Evolutionary conservation across 1,139 yeast genomes (phyloP).

Genomic region (Arxiozyma telluris): DNA sequence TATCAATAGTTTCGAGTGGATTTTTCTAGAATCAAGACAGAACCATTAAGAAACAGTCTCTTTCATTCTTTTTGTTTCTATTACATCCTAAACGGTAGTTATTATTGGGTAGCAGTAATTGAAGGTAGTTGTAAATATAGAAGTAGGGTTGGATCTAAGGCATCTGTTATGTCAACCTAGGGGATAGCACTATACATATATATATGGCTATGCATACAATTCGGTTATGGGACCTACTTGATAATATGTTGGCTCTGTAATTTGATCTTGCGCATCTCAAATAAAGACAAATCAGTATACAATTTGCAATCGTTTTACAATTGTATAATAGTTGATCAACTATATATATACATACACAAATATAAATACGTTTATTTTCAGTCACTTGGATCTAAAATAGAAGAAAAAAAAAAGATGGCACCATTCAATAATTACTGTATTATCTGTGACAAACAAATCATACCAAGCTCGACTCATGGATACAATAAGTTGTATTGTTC

Average conservation of each 20-base stretch:
- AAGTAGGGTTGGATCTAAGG: background rate
- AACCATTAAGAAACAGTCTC: background rate
- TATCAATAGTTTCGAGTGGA: background rate
- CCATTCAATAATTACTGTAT: slow-evolving; percentile 63
- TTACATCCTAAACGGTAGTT: background rate
- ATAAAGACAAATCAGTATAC: background rate
- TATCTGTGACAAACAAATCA: slow-evolving; percentile 54
- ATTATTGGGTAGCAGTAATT: too few relatives aligned
- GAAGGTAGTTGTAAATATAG: background rate
- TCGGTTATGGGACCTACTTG: background rate
- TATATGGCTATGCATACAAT: too few relatives aligned
- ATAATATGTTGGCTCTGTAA: background rate
- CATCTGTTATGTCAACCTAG: background rate
- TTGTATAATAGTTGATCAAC: background rate
- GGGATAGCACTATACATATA: background rate
- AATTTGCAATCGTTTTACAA: background rate
- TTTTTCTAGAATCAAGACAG: background rate
- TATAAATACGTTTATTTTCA: background rate
- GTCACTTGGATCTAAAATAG: background rate
- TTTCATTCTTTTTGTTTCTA: background rate
- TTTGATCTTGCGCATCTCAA: too few relatives aligned
- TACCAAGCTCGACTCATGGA: slow-evolving; percentile 2
- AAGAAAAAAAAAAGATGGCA: slow-evolving; percentile 32
- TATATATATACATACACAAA: background rate
- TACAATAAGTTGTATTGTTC: slow-evolving; percentile 43